Evolutionary conservation across 306 rosid species (phyloP).

Genomic region (Ormosia emarginata): DNA sequence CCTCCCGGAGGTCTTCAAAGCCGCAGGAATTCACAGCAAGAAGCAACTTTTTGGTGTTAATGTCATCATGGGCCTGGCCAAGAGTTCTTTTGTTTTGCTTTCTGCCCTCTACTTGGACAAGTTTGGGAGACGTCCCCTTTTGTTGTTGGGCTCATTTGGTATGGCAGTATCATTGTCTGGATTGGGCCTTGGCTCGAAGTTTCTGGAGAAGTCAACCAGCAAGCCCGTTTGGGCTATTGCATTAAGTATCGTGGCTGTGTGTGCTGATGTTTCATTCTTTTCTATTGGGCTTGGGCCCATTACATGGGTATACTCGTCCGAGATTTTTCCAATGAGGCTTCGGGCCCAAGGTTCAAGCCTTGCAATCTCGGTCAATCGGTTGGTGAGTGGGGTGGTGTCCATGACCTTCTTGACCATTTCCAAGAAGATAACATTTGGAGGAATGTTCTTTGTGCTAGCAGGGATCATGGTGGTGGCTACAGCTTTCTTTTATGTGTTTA

Average conservation of each 20-base stretch:
- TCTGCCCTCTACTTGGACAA: conserved; percentile 65
- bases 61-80: conserved; percentile 63
- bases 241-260: conserved; percentile 49
- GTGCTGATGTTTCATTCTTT: conserved; percentile 61
- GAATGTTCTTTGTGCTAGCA: conserved; percentile 48
- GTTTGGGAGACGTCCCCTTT: conserved; percentile 62
- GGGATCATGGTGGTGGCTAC: conserved; percentile 61
- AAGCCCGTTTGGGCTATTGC: conserved; percentile 62
- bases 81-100: conserved; percentile 47
- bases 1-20: conserved; percentile 65
- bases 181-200: conserved; percentile 63
- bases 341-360: conserved; percentile 81
- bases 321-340: conserved; percentile 57
- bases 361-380: conserved; percentile 66
- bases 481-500: conserved; percentile 36
- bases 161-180: conserved; percentile 56
- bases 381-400: conserved; percentile 70
- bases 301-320: conserved; percentile 74
- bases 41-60: conserved; percentile 61
- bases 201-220: conserved; percentile 1
- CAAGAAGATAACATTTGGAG: conserved; percentile 54
- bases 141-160: conserved; percentile 61
- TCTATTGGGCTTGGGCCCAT: conserved; percentile 90
- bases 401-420: conserved; percentile 65
- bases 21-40: conserved; percentile 52